A percentile compares a stretch with the other conserved stretches of the same genome.
Evolutionary conservation across 768 basidiomycete genomes (phyloP).

Genomic region (Chlorophyllum brunneum): DNA sequence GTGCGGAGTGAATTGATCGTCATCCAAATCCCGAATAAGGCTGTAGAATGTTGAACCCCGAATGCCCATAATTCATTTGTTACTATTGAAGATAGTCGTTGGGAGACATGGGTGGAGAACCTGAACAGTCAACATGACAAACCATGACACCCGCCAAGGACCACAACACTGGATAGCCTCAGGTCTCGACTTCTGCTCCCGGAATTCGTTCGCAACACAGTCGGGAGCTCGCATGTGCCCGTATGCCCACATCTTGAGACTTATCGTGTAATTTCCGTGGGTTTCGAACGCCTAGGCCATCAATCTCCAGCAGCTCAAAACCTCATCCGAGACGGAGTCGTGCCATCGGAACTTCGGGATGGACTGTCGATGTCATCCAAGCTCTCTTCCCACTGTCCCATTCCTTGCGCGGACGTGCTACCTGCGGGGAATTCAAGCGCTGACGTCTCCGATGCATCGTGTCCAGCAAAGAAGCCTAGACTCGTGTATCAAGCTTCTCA

Average conservation of each 20-base stretch:
- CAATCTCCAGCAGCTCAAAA: too few relatives aligned
- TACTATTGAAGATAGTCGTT: too few relatives aligned
- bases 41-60: too few relatives aligned
- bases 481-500: constrained; percentile 11
- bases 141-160: background rate
- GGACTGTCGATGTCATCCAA: background rate
- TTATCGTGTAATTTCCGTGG: background rate
- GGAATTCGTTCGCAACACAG: too few relatives aligned
- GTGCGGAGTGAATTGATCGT: background rate
- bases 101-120: too few relatives aligned
- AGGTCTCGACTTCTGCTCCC: too few relatives aligned
- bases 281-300: background rate
- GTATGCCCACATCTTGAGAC: too few relatives aligned
- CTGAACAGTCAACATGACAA: background rate
- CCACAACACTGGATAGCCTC: too few relatives aligned
- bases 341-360: background rate
- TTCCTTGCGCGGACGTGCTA: background rate
- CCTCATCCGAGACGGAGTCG: background rate
- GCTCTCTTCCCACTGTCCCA: background rate
- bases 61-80: background rate
- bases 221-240: too few relatives aligned
- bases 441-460: background rate
- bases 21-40: background rate
- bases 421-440: background rate
- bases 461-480: background rate